Evolutionary conservation across 306 rosid genomes (phyloP), one percentile per base, ranked within the genome.

Genomic region (Betula pendula): DNA sequence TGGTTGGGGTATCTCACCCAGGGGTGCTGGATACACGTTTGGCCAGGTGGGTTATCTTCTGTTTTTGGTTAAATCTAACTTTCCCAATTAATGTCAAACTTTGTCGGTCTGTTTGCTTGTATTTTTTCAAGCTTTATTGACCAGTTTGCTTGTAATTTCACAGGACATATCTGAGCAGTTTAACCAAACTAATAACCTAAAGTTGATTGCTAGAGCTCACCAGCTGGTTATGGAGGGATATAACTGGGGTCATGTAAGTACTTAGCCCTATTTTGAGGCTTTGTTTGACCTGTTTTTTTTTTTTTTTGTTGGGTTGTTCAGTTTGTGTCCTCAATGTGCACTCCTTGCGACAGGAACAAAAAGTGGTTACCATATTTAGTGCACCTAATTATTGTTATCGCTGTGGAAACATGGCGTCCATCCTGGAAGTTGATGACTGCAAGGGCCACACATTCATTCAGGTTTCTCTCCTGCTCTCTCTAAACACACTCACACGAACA

Each of bases 151-250:
- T 19, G 47, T 20, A 15, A 40, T 1, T 77, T 68, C 48, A 56
- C 82, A 91, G 97, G 97, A 94, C 82, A 94, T 94, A 84, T 94
- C 98, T 2, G 97, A 94, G 88, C 97, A 94, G 83, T 94, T 91
- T 79, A 94, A 91, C 85, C 98, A 94, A 77, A 90, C 92, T 77
- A 94, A 94, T 82, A 90, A 83, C 88, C 85, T 94, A 80, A 94
- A 91, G 85, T 88, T 94, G 85, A 91, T 94, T 81, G 94, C 98
- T n/a, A 87, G 98, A 83, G 98, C 98, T 58, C 98, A 94, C 77
- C 98, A 94, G 88, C 92, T 94, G 87, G 98, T 94, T 74, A 94
- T 94, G 98, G 98, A 94, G 83, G 98, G 98, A 78, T 94, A 87
- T 77, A 91, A 91, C 87, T 91, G 97, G 97, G 96, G 94, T 52